Percentiles rank a stretch among this genome's conserved stretches.
Conservation (phyloP, 306 rosid species). For the Glycine latifolia region DNA sequence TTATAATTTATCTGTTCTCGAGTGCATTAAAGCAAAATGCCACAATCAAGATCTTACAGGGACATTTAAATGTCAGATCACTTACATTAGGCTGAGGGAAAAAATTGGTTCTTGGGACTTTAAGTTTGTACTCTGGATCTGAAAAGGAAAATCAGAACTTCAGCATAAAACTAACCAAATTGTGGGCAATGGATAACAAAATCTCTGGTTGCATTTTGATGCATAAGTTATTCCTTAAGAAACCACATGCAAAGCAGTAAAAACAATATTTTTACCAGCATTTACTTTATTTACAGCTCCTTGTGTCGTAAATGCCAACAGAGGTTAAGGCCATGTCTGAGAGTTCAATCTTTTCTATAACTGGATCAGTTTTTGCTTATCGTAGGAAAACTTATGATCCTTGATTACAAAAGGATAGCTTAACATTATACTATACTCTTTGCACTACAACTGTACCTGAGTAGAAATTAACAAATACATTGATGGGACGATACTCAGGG, state of each 20-base stretch:
- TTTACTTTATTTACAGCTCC: constrained; percentile 7
- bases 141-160: constrained; percentile 47
- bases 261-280: constrained; percentile 3
- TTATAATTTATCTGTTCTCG: constrained; percentile 14
- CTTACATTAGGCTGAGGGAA: constrained; percentile 97
- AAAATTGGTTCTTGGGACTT: constrained; percentile 77
- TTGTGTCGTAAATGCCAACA: background rate
- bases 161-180: constrained; percentile 38
- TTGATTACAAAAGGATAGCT: constrained; percentile 28
- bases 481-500: constrained; percentile 85
- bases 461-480: constrained; percentile 78
- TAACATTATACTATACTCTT: constrained; percentile 11
- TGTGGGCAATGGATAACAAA: background rate
- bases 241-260: constrained; percentile 15
- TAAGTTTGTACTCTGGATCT: constrained; percentile 80
- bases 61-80: background rate
- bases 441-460: constrained; percentile 63
- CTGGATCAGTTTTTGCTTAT: background rate
- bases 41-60: constrained; percentile 8
- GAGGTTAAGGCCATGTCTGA: background rate
- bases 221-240: constrained; percentile 6
- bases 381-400: constrained; percentile 10
- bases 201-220: constrained; percentile 36
- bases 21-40: background rate
- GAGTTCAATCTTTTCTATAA: background rate